These are phyloP conservation scores for Xylaria digitata DNA, from an alignment of 2,329 filamentous ascomycete species.

Conservation along the genomic window DNA sequence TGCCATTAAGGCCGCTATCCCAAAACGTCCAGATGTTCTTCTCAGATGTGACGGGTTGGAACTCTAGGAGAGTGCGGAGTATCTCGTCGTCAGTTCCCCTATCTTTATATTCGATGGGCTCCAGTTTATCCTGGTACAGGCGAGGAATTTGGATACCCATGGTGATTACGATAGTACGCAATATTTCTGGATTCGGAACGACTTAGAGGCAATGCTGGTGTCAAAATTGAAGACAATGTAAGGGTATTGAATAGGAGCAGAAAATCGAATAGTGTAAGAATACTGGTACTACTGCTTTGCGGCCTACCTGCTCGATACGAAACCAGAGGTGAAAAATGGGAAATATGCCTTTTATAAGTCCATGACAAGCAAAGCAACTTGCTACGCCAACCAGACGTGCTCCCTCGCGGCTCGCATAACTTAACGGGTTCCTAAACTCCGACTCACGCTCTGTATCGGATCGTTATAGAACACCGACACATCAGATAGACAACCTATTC, in stretches of 20 bases:
- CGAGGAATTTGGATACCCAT: conserved; percentile 37
- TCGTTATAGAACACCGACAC: conserved; percentile 19
- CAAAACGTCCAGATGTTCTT: conserved; percentile 57
- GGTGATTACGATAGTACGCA: neutral
- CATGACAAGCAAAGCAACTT: conserved; percentile 1
- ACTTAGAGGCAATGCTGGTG: neutral
- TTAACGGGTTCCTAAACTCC: neutral
- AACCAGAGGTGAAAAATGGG: neutral
- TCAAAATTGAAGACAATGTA: neutral
- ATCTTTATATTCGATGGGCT: conserved; percentile 34
- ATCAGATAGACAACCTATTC: neutral
- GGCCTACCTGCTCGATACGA: neutral
- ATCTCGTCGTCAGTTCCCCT: conserved; percentile 40
- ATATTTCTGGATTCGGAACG: neutral
- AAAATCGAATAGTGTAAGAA: neutral
- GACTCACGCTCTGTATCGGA: conserved; percentile 15
- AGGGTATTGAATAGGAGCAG: neutral
- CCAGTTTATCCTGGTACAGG: conserved; percentile 37
- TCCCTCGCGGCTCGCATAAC: neutral
- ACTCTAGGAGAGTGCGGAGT: conserved; percentile 29
- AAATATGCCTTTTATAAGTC: neutral
- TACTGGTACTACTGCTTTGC: neutral
- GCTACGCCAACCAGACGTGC: neutral
- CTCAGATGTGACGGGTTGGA: conserved; percentile 49
- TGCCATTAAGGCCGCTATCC: conserved; percentile 51